Conservation (phyloP, 345 rosid species). For the Rhizophora mangle region DNA sequence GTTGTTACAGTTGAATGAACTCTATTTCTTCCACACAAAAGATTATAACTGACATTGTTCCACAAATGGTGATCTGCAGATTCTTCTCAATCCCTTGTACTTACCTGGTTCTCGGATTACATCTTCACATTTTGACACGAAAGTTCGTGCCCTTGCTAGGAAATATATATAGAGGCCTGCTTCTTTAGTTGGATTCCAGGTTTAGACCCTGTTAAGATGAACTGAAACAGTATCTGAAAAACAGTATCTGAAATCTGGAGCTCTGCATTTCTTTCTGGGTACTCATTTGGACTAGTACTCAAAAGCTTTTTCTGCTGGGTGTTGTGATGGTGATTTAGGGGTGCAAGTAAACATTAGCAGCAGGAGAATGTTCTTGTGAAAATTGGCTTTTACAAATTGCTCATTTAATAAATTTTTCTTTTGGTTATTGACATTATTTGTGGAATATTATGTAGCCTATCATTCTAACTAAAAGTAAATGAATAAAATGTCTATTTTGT, state of each 20-base stretch:
- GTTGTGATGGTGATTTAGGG: too few species aligned
- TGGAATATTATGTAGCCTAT: too few species aligned
- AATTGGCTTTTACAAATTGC: too few species aligned
- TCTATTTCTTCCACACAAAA: neutral
- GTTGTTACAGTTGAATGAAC: neutral
- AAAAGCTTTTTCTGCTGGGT: too few species aligned
- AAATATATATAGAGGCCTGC: conserved; percentile 54
- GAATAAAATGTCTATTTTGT: too few species aligned
- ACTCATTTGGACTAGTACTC: too few species aligned
- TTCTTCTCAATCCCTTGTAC: conserved; percentile 83
- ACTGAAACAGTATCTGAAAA: neutral
- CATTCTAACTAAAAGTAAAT: too few species aligned
- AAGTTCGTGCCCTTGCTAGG: conserved; percentile 92
- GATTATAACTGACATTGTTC: conserved; percentile 5
- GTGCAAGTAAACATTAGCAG: too few species aligned
- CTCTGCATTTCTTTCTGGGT: neutral
- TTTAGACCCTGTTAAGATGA: neutral
- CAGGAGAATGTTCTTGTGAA: too few species aligned
- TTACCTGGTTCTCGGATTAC: conserved; percentile 88
- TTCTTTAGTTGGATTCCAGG: neutral
- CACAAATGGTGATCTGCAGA: conserved; percentile 42
- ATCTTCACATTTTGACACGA: conserved; percentile 86
- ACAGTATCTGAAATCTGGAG: neutral
- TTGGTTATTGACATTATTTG: too few species aligned
- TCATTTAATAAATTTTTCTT: too few species aligned